A percentile compares a stretch with the other conserved stretches of the same genome.
phyloP scores from a whole-genome alignment of 441 rosid species.

The Iberis amara region DNA sequence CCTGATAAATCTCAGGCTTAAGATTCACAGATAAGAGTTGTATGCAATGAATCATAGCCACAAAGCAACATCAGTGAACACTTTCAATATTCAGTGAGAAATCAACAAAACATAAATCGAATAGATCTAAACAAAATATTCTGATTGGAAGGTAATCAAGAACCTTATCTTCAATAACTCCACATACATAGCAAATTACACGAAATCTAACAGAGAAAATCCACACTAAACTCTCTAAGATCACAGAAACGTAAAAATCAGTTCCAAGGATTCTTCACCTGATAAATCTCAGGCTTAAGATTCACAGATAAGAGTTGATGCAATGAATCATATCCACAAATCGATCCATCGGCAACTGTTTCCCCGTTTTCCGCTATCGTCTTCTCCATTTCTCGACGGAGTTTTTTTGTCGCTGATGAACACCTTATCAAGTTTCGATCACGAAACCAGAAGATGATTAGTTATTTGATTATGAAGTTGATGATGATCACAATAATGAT shows the following conservation, averaged over 20 bases:
- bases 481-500: not conserved
- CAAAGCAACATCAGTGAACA: no score
- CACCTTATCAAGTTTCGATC: not conserved
- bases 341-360: constrained; percentile 43
- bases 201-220: constrained; percentile 1
- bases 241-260: constrained; percentile 7
- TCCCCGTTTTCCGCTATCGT: constrained; percentile 29
- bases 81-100: no score
- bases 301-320: constrained; percentile 59
- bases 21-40: constrained; percentile 65
- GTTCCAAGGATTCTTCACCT: constrained; percentile 38
- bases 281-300: constrained; percentile 69
- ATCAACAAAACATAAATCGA: no score
- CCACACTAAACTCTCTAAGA: not conserved
- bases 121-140: no score
- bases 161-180: no score
- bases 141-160: no score
- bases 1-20: constrained; percentile 75
- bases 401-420: not conserved
- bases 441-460: not conserved
- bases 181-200: not conserved
- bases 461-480: not conserved
- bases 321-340: constrained; percentile 77
- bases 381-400: constrained; percentile 24
- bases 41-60: constrained; percentile 75